Base-by-base conservation (phyloP, 257 asterid genomes). In the Osmanthus fragrans region DNA sequence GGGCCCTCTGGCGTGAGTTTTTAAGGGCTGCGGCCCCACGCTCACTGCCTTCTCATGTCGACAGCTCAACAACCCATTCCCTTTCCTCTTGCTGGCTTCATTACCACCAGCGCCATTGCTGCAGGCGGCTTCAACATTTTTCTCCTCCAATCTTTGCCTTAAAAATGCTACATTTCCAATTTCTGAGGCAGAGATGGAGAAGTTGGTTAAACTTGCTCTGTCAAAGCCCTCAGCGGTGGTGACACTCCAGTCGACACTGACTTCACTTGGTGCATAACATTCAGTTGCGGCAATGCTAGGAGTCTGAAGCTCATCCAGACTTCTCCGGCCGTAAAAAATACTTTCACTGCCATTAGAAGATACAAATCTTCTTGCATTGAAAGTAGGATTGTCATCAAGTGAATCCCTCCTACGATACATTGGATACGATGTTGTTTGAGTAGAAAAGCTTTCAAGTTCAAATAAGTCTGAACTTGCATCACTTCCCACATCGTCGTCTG, bases 401-500 rank as follows among this genome's bases (percentile, higher is more conserved):
- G 96, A 90, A 63, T 90, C 96, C 27, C 92, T 82, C 32, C 92
- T 73, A 4, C 91, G 88, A 75, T 86, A 90, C 84, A 81, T 83
- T 0, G 88, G 90, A 49, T 89, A 87, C 19, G 87, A 79, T 0
- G 92, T 85, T 5, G 94, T 88, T 23, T 86, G 94, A 0, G 96
- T 92, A 0, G 98, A 89, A 47, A 94, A 89, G 54, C 98, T 94
- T 27, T 94, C 98, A 73, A 94, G 89, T 72, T 94, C 98, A 77
- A 94, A 94, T 4, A 94, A 77, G 75, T 94, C 98, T 0, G 98
- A 94, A 71, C 98, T 94, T 4, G 98, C 97, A 8, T 94, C 98
- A 74, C 97, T 92, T 0, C 72, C 87, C 0, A 76, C 82, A 29
- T 94, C 98, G 30, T 94, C 98, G 0, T 94, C 96, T 12, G 75